Evolutionary conservation across 495 filamentous ascomycete species (phyloP), one percentile per base, ranked within the genome.

Genomic region (Podospora appendiculata): DNA sequence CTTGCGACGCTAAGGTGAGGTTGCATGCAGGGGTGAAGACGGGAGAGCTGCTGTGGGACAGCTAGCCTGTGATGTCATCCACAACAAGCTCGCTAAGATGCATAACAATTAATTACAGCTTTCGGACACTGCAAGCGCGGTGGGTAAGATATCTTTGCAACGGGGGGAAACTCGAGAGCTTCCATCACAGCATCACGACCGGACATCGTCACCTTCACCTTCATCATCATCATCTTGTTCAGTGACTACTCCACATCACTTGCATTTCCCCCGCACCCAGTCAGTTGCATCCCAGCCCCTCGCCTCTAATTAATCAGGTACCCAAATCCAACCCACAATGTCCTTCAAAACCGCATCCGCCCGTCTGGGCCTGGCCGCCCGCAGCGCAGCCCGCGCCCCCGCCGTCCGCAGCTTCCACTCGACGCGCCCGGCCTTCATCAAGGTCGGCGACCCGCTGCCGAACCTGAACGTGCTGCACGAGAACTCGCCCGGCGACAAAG

Each of bases 401-500:
- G 48, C 55, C 38, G 55, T 38, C 8, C 65, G 69, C 41, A 50
- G 41, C 47, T 87, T 87, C 71, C 79, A 82, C 73, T 55, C 68
- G 59, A 75, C 81, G 35, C 53, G 68, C 10, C 69, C 62, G 16
- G 67, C 65, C 38, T 67, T 72, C 49, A 75, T 89, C 59, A 67
- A 79, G 51, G 73, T 76, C 43, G 83, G 83, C 54, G 86, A 87
- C 62, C 59, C 61, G 45, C 66, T 89, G 19, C 86, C 86, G 32
- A 66, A 77, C 60, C 61, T 86, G 39, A 77, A 82, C 49, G 67
- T 74, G 19, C 75, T 87, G 47, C 72, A 79, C 57, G 86, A 89
- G 68, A 69, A 65, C 63, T 78, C 75, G 4, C 79, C 79, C 8
- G 90, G 87, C 43, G 93, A 89, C 77, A 90, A 88, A 69, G 82